Evolutionary conservation across 2,329 filamentous ascomycete species (phyloP).

Genomic region (Aaosphaeria arxii): DNA sequence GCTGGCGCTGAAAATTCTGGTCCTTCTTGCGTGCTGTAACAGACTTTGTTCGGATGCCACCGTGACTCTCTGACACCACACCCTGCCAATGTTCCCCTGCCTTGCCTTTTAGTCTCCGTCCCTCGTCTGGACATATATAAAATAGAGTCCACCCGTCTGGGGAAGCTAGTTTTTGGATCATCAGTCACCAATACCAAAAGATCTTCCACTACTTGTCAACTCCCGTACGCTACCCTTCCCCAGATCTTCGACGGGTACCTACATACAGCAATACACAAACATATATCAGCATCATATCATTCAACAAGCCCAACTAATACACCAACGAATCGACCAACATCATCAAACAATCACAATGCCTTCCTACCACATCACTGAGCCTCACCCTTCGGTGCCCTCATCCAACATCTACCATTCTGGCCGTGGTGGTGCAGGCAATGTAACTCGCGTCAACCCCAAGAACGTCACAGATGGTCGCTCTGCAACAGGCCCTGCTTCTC

Average conservation of each 20-base stretch:
- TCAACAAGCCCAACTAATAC: constrained; percentile 5
- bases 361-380: constrained; percentile 57
- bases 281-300: constrained; percentile 5
- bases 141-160: too few species aligned
- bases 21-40: neutral
- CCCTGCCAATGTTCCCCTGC: too few species aligned
- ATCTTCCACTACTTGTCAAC: too few species aligned
- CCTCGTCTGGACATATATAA: too few species aligned
- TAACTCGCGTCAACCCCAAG: constrained; percentile 53
- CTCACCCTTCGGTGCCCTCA: constrained; percentile 57
- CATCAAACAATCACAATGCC: constrained; percentile 26
- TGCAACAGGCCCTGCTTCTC: constrained; percentile 47
- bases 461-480: constrained; percentile 50
- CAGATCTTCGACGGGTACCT: too few species aligned
- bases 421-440: constrained; percentile 59
- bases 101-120: too few species aligned
- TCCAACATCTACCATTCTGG: constrained; percentile 53
- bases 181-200: too few species aligned
- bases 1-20: constrained; percentile 24
- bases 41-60: too few species aligned
- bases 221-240: too few species aligned
- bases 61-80: too few species aligned
- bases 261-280: too few species aligned
- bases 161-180: too few species aligned
- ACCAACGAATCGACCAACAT: constrained; percentile 8